Evolutionary conservation across 352 stramenopile species (phyloP).

Genomic region (Phytophthora cactorum): DNA sequence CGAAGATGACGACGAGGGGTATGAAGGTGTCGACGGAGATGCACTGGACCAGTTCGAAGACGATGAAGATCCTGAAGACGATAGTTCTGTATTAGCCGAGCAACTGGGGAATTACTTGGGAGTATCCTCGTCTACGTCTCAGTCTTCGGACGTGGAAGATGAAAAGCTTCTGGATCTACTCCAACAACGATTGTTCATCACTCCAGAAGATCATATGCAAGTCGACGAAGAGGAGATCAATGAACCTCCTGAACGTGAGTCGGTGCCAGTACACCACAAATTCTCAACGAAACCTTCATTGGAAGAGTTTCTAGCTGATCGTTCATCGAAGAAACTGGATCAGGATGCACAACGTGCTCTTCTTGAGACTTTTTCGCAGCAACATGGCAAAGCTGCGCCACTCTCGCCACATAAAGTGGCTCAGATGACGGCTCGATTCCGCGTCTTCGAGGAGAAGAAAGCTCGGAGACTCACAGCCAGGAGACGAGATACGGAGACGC

Average conservation of each 20-base stretch:
- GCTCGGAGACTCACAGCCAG: slow-evolving; percentile 34
- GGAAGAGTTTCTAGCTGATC: slow-evolving; percentile 20
- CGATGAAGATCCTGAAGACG: slow-evolving; percentile 3
- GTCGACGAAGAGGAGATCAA: not conserved
- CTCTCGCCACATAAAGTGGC: slow-evolving; percentile 41
- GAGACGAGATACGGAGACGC: slow-evolving; percentile 41
- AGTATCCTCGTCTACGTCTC: not conserved
- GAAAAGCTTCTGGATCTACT: slow-evolving; percentile 28
- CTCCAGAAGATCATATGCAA: not conserved
- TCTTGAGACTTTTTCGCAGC: slow-evolving; percentile 19
- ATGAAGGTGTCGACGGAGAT: slow-evolving; percentile 24
- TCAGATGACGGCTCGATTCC: slow-evolving; percentile 49
- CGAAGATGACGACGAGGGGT: slow-evolving; percentile 33
- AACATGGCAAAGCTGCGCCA: slow-evolving; percentile 4
- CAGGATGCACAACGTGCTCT: slow-evolving; percentile 14
- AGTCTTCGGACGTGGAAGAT: slow-evolving; percentile 11
- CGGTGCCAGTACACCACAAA: slow-evolving; percentile 8
- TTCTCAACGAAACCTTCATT: slow-evolving; percentile 18
- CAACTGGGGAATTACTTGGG: slow-evolving; percentile 25
- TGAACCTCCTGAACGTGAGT: not conserved
- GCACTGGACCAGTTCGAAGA: slow-evolving; percentile 15
- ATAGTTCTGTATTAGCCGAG: slow-evolving; percentile 13
- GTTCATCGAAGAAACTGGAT: slow-evolving; percentile 10
- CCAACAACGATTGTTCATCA: slow-evolving; percentile 16
- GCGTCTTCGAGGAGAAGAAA: slow-evolving; percentile 46